phyloP scores from a whole-genome alignment of 768 basidiomycete species.

The Agaricus bisporus region DNA sequence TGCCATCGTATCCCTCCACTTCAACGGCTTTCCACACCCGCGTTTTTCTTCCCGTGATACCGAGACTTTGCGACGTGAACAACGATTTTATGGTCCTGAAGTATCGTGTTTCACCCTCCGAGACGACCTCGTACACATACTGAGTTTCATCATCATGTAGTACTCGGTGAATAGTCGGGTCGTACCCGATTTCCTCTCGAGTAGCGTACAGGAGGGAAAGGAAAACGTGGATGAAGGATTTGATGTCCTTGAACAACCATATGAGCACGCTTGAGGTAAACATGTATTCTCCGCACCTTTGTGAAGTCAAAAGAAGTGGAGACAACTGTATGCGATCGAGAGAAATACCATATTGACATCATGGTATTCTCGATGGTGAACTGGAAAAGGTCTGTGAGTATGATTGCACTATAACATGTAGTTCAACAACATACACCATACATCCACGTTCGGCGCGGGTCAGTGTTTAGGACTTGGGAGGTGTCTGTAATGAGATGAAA shows the following conservation, averaged over 20 bases:
- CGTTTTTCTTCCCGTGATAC: conserved; percentile 8
- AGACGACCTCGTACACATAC: background rate
- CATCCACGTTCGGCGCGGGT: background rate
- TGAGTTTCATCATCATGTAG: background rate
- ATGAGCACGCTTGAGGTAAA: too few species aligned
- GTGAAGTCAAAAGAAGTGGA: background rate
- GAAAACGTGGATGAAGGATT: background rate
- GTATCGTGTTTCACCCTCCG: background rate
- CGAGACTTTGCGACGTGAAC: background rate
- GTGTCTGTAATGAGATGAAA: background rate
- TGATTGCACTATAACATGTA: background rate
- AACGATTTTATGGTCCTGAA: background rate
- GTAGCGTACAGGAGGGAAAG: conserved; percentile 5
- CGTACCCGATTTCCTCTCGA: conserved; percentile 1
- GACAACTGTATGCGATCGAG: conserved; percentile 1
- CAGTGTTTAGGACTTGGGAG: background rate
- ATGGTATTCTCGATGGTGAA: background rate
- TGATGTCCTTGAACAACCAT: background rate
- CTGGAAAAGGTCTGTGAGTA: background rate
- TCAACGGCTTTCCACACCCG: conserved; percentile 12
- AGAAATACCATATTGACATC: conserved; percentile 4
- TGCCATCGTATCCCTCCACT: background rate
- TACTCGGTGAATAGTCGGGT: background rate
- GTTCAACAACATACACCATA: background rate
- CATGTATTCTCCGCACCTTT: background rate